Base-by-base conservation (phyloP, 2,329 filamentous ascomycete genomes). In the Ilyonectria robusta region DNA sequence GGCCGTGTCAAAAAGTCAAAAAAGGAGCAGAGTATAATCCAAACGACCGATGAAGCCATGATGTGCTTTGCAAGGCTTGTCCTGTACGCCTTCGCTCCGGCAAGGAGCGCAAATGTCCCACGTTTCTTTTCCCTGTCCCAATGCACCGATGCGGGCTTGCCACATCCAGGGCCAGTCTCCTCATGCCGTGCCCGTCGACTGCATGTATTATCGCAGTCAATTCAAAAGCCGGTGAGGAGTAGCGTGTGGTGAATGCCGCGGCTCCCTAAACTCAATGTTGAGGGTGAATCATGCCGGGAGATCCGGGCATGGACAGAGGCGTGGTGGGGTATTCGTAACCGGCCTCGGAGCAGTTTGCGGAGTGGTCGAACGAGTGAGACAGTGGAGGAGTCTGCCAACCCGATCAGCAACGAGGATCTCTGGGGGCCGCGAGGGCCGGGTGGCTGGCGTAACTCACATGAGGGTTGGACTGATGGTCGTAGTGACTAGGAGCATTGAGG, bases 301-400 rank as follows among this genome's bases (percentile, higher is more conserved):
- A 93, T 53, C 86, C 87, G 35, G 91, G 91, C 88, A 93, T 91
- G n/a, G 91, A 93, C 70, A 92, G 83, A 67, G 92, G 92, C 59
- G 92, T 94, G 48, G 88, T 88, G 42, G 91, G 92, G 81, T 91
- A 91, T 71, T 90, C 87, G 77, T 88, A 90, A 65, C 87, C 86
- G 68, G 86, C 83, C 73, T 91, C 89, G 35, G 88, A 91, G 79
- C 88, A 89, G 75, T 84, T 86, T 67, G 87, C 83, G 59, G 91
- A 93, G 78, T 90, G 88, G 75, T 93, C 91, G 79, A 90, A 93
- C 31, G 90, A 92, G 78, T 92, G 91, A 76, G 91, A 92, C 75
- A 94, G 88, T 77, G 92, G 91, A 82, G 92, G 92, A 80, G 92
- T 94, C 92, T 94, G 83, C 75, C 72, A 79, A 76, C 81, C 79